Conservation (phyloP, 805 yeast genomes). For the Candida quercuum region DNA sequence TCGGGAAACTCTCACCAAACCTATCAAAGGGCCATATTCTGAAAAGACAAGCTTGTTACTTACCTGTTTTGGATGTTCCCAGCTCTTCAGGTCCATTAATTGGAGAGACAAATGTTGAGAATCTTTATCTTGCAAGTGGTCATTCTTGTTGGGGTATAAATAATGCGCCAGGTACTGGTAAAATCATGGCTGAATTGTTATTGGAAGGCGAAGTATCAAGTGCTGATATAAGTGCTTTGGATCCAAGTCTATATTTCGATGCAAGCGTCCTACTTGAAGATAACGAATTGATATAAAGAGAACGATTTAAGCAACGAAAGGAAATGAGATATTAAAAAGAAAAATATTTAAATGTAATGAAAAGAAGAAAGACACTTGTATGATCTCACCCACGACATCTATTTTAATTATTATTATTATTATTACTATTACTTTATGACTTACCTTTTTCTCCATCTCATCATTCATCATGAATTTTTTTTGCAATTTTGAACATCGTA, state of each 20-base stretch:
- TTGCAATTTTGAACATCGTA: too few relatives aligned
- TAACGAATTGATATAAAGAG: constrained; percentile 7
- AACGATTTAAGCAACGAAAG: constrained; percentile 12
- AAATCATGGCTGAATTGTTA: constrained; percentile 79
- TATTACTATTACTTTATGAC: too few relatives aligned
- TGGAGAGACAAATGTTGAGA: constrained; percentile 86
- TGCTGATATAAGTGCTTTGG: constrained; percentile 77
- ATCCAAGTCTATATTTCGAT: constrained; percentile 84
- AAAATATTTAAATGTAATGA: too few relatives aligned
- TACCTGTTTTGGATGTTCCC: constrained; percentile 92
- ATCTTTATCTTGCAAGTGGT: constrained; percentile 79
- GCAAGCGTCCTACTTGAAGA: constrained; percentile 38
- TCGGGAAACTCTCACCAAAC: constrained; percentile 67
- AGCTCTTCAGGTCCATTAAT: constrained; percentile 89
- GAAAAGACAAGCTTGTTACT: constrained; percentile 88
- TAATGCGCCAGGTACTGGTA: constrained; percentile 97
- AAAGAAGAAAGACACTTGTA: too few relatives aligned
- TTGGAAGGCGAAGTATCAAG: constrained; percentile 76
- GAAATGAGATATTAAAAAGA: too few relatives aligned
- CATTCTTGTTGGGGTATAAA: constrained; percentile 99
- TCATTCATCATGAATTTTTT: too few relatives aligned
- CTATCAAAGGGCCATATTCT: constrained; percentile 69
- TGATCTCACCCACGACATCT: too few relatives aligned
- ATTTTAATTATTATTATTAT: too few relatives aligned
- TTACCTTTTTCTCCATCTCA: too few relatives aligned